A percentile compares a stretch with the other conserved stretches of the same genome.
These are phyloP conservation scores for Sindora glabra DNA, from an alignment of 306 rosid genomes.

Conservation along the genomic window DNA sequence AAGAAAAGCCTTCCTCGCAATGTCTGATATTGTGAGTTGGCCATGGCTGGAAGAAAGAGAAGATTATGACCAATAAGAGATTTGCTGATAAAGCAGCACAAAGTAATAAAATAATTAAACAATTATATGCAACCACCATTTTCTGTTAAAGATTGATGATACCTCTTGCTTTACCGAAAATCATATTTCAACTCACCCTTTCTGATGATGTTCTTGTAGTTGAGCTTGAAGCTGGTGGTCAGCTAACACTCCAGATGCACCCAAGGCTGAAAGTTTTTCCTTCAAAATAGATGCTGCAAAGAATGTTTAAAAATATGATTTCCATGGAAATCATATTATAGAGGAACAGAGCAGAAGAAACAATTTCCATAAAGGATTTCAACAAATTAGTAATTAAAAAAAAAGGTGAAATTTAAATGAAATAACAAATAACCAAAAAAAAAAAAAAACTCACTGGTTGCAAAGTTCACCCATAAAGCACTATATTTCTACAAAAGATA, in stretches of 20 bases:
- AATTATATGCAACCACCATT: no score
- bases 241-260: conserved; percentile 95
- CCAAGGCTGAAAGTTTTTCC: conserved; percentile 84
- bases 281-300: conserved; percentile 87
- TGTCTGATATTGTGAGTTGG: conserved; percentile 80
- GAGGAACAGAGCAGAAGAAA: no score
- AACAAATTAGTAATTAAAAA: no score
- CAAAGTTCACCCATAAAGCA: no score
- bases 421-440: no score
- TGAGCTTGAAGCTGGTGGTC: conserved; percentile 99
- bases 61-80: conserved; percentile 21
- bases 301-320: conserved; percentile 29
- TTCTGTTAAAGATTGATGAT: no score
- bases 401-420: no score
- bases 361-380: no score
- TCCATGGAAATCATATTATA: no score
- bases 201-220: conserved; percentile 84
- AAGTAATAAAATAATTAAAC: not conserved
- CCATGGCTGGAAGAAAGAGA: conserved; percentile 62
- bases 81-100: no score
- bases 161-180: conserved; percentile 1
- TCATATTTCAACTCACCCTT: conserved; percentile 57
- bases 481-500: no score
- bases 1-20: conserved; percentile 99
- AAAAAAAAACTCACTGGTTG: no score